Conservation (phyloP, 305 asterid species). For the Lippia alba region DNA sequence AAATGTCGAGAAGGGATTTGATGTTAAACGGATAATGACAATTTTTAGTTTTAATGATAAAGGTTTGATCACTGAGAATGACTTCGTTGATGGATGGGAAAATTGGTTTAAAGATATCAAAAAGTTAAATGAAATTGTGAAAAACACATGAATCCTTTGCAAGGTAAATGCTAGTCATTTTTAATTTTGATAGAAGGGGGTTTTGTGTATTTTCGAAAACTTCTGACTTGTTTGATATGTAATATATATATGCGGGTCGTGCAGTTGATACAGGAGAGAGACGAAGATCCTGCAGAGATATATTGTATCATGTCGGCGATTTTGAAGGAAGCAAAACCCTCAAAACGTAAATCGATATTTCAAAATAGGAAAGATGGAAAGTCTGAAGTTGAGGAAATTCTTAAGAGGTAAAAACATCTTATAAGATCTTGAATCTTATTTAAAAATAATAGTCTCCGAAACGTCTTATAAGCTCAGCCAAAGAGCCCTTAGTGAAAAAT, state of each 20-base stretch:
- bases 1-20: slow-evolving; percentile 39
- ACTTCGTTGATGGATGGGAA: slow-evolving; percentile 52
- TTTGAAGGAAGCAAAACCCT: slow-evolving; percentile 50
- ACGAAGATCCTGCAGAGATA: slow-evolving; percentile 39
- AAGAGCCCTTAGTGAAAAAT: neutral
- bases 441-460: no score
- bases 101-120: slow-evolving; percentile 50
- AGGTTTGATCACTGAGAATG: slow-evolving; percentile 44
- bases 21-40: slow-evolving; percentile 45
- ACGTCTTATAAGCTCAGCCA: no score
- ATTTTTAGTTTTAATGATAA: slow-evolving; percentile 43
- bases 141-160: no score
- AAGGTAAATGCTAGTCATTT: slow-evolving; percentile 45
- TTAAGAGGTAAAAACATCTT: slow-evolving; percentile 35
- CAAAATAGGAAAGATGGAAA: slow-evolving; percentile 57
- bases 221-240: neutral
- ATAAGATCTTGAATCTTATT: no score
- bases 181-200: neutral
- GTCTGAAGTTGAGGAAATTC: slow-evolving; percentile 54
- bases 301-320: slow-evolving; percentile 55
- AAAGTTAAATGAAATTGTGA: no score
- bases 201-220: neutral
- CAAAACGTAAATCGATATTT: slow-evolving; percentile 43
- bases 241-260: slow-evolving; percentile 37
- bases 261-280: slow-evolving; percentile 40